phyloP scores from a whole-genome alignment of 2,329 filamentous ascomycete species.

The Claviceps humidiphila region DNA sequence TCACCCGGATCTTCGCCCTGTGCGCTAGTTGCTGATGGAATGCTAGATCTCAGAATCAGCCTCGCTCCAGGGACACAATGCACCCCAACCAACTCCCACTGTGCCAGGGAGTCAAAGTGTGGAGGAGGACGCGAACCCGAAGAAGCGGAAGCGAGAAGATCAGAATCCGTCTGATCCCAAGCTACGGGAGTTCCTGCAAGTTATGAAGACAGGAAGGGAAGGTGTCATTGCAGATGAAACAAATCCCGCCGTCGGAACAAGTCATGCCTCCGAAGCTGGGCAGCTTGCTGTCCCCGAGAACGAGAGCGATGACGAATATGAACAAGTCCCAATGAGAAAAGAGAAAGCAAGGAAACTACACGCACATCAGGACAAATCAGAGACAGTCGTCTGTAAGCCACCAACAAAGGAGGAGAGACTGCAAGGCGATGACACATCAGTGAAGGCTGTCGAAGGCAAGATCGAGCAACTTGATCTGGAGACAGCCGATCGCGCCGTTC shows the following conservation, averaged over 20 bases:
- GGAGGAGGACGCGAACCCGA: conserved; percentile 27
- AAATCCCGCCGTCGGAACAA: conserved; percentile 11
- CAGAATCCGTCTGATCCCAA: conserved; percentile 57
- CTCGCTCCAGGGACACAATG: conserved; percentile 16
- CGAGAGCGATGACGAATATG: conserved; percentile 66
- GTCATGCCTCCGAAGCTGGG: conserved; percentile 9
- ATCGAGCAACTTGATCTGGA: conserved; percentile 11
- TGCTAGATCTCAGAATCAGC: conserved; percentile 32
- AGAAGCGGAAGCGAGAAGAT: conserved; percentile 57
- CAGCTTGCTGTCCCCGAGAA: conserved; percentile 32
- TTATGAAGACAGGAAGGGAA: conserved; percentile 51
- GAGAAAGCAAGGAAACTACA: conserved; percentile 29
- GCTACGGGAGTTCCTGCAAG: conserved; percentile 71
- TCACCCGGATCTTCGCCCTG: conserved; percentile 6
- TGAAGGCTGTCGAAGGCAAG: conserved; percentile 4
- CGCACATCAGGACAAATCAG: conserved; percentile 5
- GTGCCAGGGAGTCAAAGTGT: conserved; percentile 6
- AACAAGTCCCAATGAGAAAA: conserved; percentile 44
- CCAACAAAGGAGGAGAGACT: conserved; percentile 7
- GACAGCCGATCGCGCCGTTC: conserved; percentile 13
- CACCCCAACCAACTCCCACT: conserved; percentile 13
- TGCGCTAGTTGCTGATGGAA: conserved; percentile 21
- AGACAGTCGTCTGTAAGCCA: conserved; percentile 2
- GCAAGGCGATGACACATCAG: not conserved
- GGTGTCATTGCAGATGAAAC: conserved; percentile 20